Conservation (phyloP, 345 rosid species). For the Melaleuca alternifolia region DNA sequence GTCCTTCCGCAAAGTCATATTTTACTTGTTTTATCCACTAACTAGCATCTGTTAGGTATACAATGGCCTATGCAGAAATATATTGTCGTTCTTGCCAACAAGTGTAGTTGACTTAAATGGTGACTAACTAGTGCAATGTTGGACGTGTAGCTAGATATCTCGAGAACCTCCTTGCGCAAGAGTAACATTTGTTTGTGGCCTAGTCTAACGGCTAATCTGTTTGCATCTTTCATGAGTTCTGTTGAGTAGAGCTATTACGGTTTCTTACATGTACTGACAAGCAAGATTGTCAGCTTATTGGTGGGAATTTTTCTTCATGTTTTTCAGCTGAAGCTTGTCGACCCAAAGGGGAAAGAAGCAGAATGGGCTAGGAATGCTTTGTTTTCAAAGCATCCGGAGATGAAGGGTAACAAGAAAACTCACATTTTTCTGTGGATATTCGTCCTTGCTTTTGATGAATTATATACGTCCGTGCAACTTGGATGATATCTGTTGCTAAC, state of each 20-base stretch:
- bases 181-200: background rate
- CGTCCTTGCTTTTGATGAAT: background rate
- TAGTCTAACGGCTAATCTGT: background rate
- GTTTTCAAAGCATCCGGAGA: slow-evolving; percentile 84
- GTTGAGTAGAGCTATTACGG: background rate
- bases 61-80: background rate
- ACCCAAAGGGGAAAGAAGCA: slow-evolving; percentile 44
- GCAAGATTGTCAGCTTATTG: background rate
- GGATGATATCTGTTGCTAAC: background rate
- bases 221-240: background rate
- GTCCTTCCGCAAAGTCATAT: background rate
- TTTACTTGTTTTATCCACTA: background rate
- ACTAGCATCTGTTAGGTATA: background rate
- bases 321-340: slow-evolving; percentile 41
- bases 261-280: background rate
- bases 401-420: slow-evolving; percentile 43
- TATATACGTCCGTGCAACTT: background rate
- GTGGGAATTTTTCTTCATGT: background rate
- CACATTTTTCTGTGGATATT: background rate
- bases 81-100: background rate
- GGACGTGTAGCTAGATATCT: background rate
- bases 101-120: background rate
- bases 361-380: slow-evolving; percentile 42
- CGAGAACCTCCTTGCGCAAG: background rate
- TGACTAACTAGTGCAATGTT: background rate